These are phyloP conservation scores for Cymbopogon flexuosus DNA, from an alignment of 202 grass and related monocot species.

Conservation along the genomic window DNA sequence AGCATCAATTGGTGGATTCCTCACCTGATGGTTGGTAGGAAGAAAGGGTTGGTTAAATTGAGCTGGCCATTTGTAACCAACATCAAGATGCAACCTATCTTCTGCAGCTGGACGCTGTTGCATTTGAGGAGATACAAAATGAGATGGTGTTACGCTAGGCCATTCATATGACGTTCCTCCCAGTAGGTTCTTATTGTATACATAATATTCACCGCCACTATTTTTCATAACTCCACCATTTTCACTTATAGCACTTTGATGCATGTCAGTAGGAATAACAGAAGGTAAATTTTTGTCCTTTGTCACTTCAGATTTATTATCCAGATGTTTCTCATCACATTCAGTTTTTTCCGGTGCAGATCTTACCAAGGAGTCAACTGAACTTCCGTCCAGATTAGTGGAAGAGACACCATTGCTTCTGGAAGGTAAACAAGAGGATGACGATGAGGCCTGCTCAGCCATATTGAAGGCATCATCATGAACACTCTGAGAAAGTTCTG, in stretches of 20 bases:
- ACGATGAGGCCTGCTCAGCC: constrained; percentile 22
- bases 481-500: constrained; percentile 32
- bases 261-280: constrained; percentile 37
- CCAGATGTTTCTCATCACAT: constrained; percentile 32
- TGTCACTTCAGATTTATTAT: constrained; percentile 32
- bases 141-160: constrained; percentile 50
- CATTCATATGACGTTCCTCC: constrained; percentile 67
- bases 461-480: constrained; percentile 26
- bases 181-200: constrained; percentile 44
- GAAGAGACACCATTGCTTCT: constrained; percentile 24
- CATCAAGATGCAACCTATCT: constrained; percentile 78
- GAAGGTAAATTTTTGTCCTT: constrained; percentile 31
- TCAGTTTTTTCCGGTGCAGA: constrained; percentile 29
- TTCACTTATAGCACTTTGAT: constrained; percentile 40
- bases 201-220: constrained; percentile 49
- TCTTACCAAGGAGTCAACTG: constrained; percentile 29
- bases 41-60: constrained; percentile 62
- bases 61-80: constrained; percentile 65
- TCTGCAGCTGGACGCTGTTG: constrained; percentile 60
- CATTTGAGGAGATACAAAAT: constrained; percentile 57
- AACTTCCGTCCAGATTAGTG: constrained; percentile 20
- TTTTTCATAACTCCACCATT: constrained; percentile 46
- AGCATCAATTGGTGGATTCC: constrained; percentile 45
- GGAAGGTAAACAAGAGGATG: constrained; percentile 21
- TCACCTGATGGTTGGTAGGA: constrained; percentile 56